Evolutionary conservation across 768 basidiomycete genomes (phyloP), one percentile per base, ranked within the genome.

Genomic region (Polyporus arcularius): DNA sequence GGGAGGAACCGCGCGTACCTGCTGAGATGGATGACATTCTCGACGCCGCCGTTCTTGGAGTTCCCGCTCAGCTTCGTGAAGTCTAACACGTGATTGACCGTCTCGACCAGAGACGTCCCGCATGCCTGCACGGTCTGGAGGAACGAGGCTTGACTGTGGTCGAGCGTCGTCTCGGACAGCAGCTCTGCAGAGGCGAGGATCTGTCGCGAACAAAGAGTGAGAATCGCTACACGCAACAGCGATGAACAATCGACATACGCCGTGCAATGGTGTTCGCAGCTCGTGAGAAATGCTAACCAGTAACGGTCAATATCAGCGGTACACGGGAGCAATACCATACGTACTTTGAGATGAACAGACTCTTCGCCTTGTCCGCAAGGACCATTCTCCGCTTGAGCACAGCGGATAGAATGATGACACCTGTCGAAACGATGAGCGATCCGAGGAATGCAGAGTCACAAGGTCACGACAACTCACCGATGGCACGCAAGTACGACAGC

Each of bases 11-110:
- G 38, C 18, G 76, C 85, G 61, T 54, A 89, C 91, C 79, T 82
- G 60, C 83, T 82, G 9, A 84, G 82, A 18, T 82, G 78, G 62
- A 94, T 92, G 45, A 86, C 84, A 63, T 89, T 90, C 70, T 92
- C 87, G 8, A 88, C 84, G 42, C 89, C 88, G 30, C 89, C 91
- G 2, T 85, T 81, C 70, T 91, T 92, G 48, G 86, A 80, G 67
- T 89, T 92, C 21, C 94, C 94, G 62, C 92, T 94, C 26, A 96
- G 81, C 70, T 98, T 98, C 32, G 94, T 96, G 70, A 96, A 98
- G 72, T 98, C 96, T 30, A 98, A 78, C 5, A 98, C 96, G 67
- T 98, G 96, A 69, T 97, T 97, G 51, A 98, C 94, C 0, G 95
- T 96, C 77, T 98, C 96, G 43, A 96, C 92, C 1, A 98, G 82